Percentiles rank a stretch among this genome's conserved stretches.
These are phyloP conservation scores for Yamadazyma friedrichii DNA, from an alignment of 1,139 yeast genomes.

Conservation along the genomic window DNA sequence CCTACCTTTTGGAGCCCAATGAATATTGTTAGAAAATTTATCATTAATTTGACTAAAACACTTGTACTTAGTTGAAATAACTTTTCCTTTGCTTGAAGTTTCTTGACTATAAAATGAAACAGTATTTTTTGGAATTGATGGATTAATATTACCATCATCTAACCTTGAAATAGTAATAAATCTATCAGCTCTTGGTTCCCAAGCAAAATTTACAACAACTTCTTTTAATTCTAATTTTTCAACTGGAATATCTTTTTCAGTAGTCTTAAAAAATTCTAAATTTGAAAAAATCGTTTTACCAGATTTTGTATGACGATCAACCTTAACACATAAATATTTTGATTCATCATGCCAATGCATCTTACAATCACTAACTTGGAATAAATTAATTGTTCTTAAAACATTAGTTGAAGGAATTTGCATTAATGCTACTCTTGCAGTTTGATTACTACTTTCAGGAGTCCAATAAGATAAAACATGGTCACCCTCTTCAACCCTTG, in stretches of 20 bases:
- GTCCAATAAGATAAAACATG: constrained; percentile 92
- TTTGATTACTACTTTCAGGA: constrained; percentile 88
- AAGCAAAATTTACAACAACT: constrained; percentile 81
- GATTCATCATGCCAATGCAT: constrained; percentile 95
- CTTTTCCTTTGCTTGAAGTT: constrained; percentile 87
- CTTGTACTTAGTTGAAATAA: constrained; percentile 31
- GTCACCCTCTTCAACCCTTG: constrained; percentile 52
- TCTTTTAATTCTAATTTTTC: constrained; percentile 94
- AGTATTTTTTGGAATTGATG: constrained; percentile 68
- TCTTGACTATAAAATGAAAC: constrained; percentile 86
- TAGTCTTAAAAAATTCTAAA: constrained; percentile 85
- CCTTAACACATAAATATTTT: constrained; percentile 85
- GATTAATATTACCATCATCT: constrained; percentile 60
- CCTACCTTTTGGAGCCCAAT: constrained; percentile 94
- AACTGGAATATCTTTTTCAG: constrained; percentile 90
- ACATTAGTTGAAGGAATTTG: constrained; percentile 83
- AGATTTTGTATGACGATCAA: constrained; percentile 95
- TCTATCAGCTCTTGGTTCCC: constrained; percentile 94
- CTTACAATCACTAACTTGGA: constrained; percentile 90
- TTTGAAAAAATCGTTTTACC: constrained; percentile 90
- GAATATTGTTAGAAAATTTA: constrained; percentile 70
- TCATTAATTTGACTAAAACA: constrained; percentile 50
- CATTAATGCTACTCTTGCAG: constrained; percentile 92
- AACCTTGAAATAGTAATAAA: constrained; percentile 75
- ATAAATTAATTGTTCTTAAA: constrained; percentile 86